Evolutionary conservation across 2,329 filamentous ascomycete species (phyloP).

Genomic region (Rhinocladiella mackenziei): DNA sequence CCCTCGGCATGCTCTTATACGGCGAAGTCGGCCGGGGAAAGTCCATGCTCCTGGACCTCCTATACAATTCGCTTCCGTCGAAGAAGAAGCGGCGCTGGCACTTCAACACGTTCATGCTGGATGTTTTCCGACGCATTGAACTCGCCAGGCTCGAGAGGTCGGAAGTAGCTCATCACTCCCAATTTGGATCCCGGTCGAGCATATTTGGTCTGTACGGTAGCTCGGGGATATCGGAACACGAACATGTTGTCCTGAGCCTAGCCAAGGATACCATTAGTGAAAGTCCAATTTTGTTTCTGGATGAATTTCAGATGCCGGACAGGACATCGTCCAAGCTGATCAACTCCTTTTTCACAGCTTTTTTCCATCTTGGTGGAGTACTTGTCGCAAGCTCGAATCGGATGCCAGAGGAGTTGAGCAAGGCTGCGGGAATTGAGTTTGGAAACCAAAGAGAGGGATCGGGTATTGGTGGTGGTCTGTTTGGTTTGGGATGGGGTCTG

Average conservation of each 20-base stretch:
- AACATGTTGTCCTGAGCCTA: slow-evolving; percentile 69
- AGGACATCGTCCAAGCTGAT: slow-evolving; percentile 73
- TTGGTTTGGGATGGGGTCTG: slow-evolving; percentile 25
- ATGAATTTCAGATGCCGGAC: slow-evolving; percentile 81
- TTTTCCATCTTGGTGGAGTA: slow-evolving; percentile 78
- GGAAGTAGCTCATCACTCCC: neutral
- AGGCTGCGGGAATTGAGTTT: slow-evolving; percentile 69
- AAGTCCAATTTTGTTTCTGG: slow-evolving; percentile 72
- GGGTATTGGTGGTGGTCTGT: slow-evolving; percentile 20
- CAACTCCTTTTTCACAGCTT: slow-evolving; percentile 71
- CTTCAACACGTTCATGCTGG: slow-evolving; percentile 83
- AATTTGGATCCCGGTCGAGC: slow-evolving; percentile 4
- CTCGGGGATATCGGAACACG: slow-evolving; percentile 38
- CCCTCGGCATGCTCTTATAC: slow-evolving; percentile 70
- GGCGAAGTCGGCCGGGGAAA: slow-evolving; percentile 82
- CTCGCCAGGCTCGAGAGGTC: slow-evolving; percentile 49
- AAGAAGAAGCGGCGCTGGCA: slow-evolving; percentile 71
- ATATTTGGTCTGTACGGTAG: slow-evolving; percentile 11
- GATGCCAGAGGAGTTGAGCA: slow-evolving; percentile 76
- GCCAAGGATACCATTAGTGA: slow-evolving; percentile 71
- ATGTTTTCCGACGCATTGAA: slow-evolving; percentile 69
- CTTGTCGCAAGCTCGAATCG: slow-evolving; percentile 76
- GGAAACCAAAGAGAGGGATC: slow-evolving; percentile 28
- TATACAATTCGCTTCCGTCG: slow-evolving; percentile 73
- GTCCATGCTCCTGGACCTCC: slow-evolving; percentile 76